Percentiles rank a stretch among this genome's conserved stretches.
Conservation (phyloP, 345 rosid genomes). For the Eucalyptus cloeziana region DNA sequence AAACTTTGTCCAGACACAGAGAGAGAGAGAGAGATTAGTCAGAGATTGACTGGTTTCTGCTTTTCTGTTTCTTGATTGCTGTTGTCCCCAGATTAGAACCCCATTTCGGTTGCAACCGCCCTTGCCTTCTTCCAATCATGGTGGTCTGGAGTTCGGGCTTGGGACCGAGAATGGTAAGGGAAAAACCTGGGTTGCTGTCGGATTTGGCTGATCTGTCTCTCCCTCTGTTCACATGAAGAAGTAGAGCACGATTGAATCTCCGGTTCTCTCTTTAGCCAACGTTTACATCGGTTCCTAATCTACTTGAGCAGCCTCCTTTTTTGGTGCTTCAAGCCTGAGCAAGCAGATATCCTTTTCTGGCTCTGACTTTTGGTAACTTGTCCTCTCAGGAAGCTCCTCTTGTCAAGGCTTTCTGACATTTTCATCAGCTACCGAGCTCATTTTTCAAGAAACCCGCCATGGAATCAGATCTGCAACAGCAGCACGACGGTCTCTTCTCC, state of each 20-base stretch:
- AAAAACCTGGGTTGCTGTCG: not conserved
- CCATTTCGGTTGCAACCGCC: not conserved
- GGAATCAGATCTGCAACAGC: conserved; percentile 24
- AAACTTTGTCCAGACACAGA: not conserved
- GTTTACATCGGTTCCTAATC: not conserved
- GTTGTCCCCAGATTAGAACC: not conserved
- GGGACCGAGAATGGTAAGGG: not conserved
- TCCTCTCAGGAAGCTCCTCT: not conserved
- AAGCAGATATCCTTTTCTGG: not conserved
- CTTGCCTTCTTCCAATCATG: not conserved
- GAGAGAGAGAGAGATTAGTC: not conserved
- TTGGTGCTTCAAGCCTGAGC: not conserved
- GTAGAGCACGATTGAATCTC: not conserved
- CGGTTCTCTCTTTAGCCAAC: not conserved
- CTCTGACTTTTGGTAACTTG: not conserved
- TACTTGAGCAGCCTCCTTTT: not conserved
- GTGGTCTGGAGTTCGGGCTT: not conserved
- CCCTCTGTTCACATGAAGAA: not conserved
- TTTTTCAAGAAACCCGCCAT: not conserved
- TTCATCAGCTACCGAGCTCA: not conserved
- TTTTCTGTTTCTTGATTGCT: not conserved
- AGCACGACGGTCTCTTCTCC: not conserved
- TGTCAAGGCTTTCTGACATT: not conserved
- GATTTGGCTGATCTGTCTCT: not conserved
- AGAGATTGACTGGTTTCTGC: not conserved